Percentiles rank a stretch among this genome's conserved stretches.
Evolutionary conservation across 2,329 filamentous ascomycete genomes (phyloP).

Genomic region (Teratosphaeria pseudoeucalypti): DNA sequence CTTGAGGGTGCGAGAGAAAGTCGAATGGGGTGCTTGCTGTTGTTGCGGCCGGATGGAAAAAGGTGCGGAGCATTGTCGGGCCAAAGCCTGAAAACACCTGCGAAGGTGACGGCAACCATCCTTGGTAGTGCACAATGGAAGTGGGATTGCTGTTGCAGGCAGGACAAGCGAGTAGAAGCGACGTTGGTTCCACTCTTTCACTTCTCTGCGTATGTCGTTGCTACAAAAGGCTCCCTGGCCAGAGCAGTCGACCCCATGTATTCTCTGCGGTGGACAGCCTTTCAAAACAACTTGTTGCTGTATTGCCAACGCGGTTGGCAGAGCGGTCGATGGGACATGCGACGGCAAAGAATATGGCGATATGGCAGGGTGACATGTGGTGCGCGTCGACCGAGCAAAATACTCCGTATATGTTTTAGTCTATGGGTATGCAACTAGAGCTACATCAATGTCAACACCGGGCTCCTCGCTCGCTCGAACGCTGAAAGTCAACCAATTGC

Average conservation of each 20-base stretch:
- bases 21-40: constrained; percentile 13
- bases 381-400: too few relatives aligned
- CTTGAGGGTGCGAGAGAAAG: constrained; percentile 17
- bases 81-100: constrained; percentile 21
- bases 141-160: neutral
- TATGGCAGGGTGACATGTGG: too few relatives aligned
- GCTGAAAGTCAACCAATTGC: neutral
- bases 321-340: neutral
- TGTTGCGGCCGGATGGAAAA: constrained; percentile 12
- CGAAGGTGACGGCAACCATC: constrained; percentile 20
- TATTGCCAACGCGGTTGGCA: neutral
- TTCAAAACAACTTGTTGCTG: neutral
- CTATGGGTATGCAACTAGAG: neutral
- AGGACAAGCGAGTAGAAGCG: neutral
- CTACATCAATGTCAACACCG: neutral
- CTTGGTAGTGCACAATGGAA: neutral
- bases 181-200: neutral
- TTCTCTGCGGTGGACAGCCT: neutral
- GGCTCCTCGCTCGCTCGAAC: neutral
- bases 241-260: neutral
- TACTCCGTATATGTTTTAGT: neutral
- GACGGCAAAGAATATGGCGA: too few relatives aligned
- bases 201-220: neutral
- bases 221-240: too few relatives aligned
- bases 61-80: constrained; percentile 18